Evolutionary conservation across 768 basidiomycete genomes (phyloP).

Genomic region (Cystobasidium ongulense): DNA sequence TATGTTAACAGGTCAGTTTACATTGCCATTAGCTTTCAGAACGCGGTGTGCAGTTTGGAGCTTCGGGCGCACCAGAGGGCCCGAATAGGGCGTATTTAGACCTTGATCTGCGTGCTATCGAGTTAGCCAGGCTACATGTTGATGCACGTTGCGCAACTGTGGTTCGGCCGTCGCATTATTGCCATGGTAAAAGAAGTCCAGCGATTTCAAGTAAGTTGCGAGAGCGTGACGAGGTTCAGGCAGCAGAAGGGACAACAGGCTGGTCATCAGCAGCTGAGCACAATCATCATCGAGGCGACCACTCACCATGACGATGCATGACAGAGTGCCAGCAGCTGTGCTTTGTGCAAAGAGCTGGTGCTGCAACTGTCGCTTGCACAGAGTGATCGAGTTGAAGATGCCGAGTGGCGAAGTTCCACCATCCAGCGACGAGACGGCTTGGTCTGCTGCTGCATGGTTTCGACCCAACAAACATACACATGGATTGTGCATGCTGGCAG

Average conservation of each 20-base stretch:
- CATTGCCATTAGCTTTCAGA: background rate
- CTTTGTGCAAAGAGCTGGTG: background rate
- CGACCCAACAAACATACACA: too few relatives aligned
- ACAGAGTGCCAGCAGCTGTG: background rate
- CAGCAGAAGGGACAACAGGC: background rate
- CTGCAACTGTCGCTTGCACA: too few relatives aligned
- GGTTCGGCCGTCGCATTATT: too few relatives aligned
- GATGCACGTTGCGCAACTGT: background rate
- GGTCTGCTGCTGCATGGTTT: too few relatives aligned
- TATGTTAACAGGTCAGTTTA: background rate
- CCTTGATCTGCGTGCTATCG: background rate
- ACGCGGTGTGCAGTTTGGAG: background rate
- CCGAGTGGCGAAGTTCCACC: too few relatives aligned
- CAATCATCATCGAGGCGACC: background rate
- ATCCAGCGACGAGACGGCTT: too few relatives aligned
- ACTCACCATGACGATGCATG: conserved; percentile 10
- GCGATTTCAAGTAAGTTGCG: background rate
- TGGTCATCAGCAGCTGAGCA: background rate
- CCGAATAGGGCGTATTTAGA: background rate
- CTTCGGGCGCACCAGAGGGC: background rate
- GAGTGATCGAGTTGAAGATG: too few relatives aligned
- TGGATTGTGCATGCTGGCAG: too few relatives aligned
- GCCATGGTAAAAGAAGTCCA: too few relatives aligned
- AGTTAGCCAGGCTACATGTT: background rate
- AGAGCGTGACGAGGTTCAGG: background rate